Evolutionary conservation across 2,329 filamentous ascomycete genomes (phyloP).

Genomic region (Ploettnerulaceae sp.): DNA sequence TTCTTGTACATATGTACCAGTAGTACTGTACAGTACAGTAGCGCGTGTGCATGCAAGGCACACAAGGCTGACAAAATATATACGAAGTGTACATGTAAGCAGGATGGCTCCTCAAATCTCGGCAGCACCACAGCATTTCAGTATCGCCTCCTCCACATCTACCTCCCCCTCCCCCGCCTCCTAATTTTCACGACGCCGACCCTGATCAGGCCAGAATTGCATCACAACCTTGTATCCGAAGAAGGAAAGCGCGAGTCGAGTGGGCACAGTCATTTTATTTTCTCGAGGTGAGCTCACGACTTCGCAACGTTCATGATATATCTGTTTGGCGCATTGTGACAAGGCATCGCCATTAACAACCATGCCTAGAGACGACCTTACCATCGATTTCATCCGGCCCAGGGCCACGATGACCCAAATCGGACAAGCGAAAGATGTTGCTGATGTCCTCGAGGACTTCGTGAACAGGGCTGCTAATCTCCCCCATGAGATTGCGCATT

Average conservation of each 20-base stretch:
- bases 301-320: slow-evolving; percentile 17
- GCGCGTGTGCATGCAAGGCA: background rate
- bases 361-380: slow-evolving; percentile 70
- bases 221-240: background rate
- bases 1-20: no score
- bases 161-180: slow-evolving; percentile 5
- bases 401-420: slow-evolving; percentile 47
- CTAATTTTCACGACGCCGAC: slow-evolving; percentile 4
- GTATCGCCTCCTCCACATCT: slow-evolving; percentile 6
- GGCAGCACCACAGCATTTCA: no score
- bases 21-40: no score
- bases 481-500: slow-evolving; percentile 75
- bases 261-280: slow-evolving; percentile 12
- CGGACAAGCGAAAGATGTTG: slow-evolving; percentile 55
- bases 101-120: no score
- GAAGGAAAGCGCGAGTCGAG: slow-evolving; percentile 2
- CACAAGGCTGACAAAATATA: background rate
- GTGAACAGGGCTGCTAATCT: slow-evolving; percentile 71
- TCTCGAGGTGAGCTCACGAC: slow-evolving; percentile 29
- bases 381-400: slow-evolving; percentile 58
- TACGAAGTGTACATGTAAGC: no score
- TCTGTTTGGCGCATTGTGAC: slow-evolving; percentile 22
- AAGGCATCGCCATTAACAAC: slow-evolving; percentile 47
- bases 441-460: slow-evolving; percentile 74
- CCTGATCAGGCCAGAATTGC: slow-evolving; percentile 8